Conservation (phyloP, 2,329 filamentous ascomycete species). For the Verticillium tricorpus region DNA sequence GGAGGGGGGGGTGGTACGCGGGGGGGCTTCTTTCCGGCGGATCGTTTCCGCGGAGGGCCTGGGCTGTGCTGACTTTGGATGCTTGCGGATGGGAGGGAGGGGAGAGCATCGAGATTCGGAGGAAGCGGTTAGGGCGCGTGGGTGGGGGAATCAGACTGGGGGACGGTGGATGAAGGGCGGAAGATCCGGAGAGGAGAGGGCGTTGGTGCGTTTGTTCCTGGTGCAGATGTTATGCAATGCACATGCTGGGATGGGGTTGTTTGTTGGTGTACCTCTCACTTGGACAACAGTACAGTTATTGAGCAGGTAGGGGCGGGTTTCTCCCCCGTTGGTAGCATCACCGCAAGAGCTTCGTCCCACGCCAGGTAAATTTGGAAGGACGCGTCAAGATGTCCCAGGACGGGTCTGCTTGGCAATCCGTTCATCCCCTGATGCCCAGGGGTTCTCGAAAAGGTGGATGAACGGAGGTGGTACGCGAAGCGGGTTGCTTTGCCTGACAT, state of each 20-base stretch:
- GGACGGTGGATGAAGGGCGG: not conserved
- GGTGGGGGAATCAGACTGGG: not conserved
- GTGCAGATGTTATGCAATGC: not conserved
- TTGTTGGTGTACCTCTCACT: not conserved
- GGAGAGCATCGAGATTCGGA: not conserved
- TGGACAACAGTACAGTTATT: not conserved
- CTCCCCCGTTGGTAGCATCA: not conserved
- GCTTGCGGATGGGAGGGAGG: not conserved
- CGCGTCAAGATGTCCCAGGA: not conserved
- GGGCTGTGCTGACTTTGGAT: not conserved
- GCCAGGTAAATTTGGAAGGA: not conserved
- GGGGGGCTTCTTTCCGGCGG: not conserved
- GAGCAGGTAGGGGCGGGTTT: not conserved
- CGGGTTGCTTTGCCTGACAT: not conserved
- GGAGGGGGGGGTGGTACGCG: not conserved
- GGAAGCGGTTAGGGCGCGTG: not conserved
- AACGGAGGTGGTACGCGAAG: not conserved
- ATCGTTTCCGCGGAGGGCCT: not conserved
- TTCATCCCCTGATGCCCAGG: not conserved
- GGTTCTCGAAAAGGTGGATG: not conserved
- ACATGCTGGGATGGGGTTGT: not conserved
- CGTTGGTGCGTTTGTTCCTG: not conserved
- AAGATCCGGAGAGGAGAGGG: too few species aligned
- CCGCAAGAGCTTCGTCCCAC: too few species aligned
- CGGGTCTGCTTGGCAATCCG: not conserved